Percentiles rank a stretch among this genome's conserved stretches.
These are phyloP conservation scores for Globisporangium orthogonon DNA, from an alignment of 352 stramenopile species.

Conservation along the genomic window DNA sequence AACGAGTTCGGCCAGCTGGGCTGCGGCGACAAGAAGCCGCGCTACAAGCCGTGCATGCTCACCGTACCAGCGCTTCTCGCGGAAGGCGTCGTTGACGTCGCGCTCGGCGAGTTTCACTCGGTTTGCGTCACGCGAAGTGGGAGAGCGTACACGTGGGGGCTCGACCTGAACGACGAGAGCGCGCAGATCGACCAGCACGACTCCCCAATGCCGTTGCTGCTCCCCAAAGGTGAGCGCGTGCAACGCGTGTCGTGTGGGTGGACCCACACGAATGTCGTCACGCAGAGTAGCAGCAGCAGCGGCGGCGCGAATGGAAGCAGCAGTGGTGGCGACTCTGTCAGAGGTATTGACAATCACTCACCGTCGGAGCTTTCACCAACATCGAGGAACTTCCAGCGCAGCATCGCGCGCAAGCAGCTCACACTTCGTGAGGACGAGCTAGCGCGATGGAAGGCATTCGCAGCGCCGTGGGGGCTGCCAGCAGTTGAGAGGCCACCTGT, in stretches of 20 bases:
- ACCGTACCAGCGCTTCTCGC: slow-evolving; percentile 26
- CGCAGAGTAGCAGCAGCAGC: slow-evolving; percentile 14
- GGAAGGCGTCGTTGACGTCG: slow-evolving; percentile 47
- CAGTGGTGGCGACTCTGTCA: background rate
- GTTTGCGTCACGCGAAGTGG: slow-evolving; percentile 43
- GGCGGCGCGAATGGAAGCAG: background rate
- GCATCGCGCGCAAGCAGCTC: slow-evolving; percentile 10
- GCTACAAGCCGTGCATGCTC: slow-evolving; percentile 38
- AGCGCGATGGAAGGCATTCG: slow-evolving; percentile 1
- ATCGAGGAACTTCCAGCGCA: slow-evolving; percentile 10
- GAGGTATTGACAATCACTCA: background rate
- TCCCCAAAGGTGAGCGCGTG: slow-evolving; percentile 32
- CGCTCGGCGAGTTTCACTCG: slow-evolving; percentile 70
- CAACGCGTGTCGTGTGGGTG: slow-evolving; percentile 54
- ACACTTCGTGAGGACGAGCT: slow-evolving; percentile 7
- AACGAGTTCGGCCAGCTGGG: slow-evolving; percentile 81
- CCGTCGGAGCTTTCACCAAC: background rate
- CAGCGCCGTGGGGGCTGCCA: slow-evolving; percentile 4
- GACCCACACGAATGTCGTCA: slow-evolving; percentile 60
- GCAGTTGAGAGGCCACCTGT: background rate
- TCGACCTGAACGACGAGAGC: slow-evolving; percentile 45
- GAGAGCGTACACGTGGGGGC: slow-evolving; percentile 48
- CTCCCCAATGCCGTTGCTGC: slow-evolving; percentile 19
- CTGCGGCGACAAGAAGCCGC: slow-evolving; percentile 40
- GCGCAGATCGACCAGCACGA: slow-evolving; percentile 31